phyloP scores from a whole-genome alignment of 2,329 filamentous ascomycete genomes.

The Periconia macrospinosa region DNA sequence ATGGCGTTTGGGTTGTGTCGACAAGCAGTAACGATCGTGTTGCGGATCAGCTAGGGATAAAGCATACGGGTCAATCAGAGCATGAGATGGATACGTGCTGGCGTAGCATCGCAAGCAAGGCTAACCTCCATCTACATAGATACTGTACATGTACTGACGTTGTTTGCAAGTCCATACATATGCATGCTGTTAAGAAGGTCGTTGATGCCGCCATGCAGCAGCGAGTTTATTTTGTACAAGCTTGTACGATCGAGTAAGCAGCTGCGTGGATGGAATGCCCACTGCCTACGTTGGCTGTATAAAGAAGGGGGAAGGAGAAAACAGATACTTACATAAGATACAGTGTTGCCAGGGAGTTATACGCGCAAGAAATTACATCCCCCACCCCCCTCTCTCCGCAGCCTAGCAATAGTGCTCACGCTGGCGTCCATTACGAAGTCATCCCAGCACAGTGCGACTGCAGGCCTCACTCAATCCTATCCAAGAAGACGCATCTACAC shows the following conservation, averaged over 20 bases:
- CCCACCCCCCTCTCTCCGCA: constrained; percentile 8
- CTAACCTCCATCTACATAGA: constrained; percentile 9
- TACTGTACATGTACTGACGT: too few relatives aligned
- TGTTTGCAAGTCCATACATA: too few relatives aligned
- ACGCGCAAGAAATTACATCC: constrained; percentile 26
- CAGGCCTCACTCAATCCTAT: constrained; percentile 22
- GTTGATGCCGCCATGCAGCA: background rate
- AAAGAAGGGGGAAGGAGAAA: too few relatives aligned
- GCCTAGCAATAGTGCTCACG: constrained; percentile 32
- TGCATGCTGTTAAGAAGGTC: too few relatives aligned
- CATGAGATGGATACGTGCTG: constrained; percentile 17
- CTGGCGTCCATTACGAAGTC: constrained; percentile 33
- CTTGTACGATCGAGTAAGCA: constrained; percentile 8
- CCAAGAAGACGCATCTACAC: constrained; percentile 27
- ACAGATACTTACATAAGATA: too few relatives aligned
- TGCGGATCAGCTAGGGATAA: constrained; percentile 25
- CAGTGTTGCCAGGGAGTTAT: too few relatives aligned
- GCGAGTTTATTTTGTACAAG: too few relatives aligned
- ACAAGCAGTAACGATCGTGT: constrained; percentile 28
- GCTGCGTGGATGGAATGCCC: constrained; percentile 6
- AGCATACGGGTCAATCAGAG: constrained; percentile 23
- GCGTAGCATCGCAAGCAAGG: constrained; percentile 25
- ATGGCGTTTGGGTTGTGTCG: constrained; percentile 33
- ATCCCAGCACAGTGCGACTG: too few relatives aligned
- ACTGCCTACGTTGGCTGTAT: background rate